Percentiles rank a stretch among this genome's conserved stretches.
phyloP scores from a whole-genome alignment of 768 basidiomycete species.

The Kwoniella pini region DNA sequence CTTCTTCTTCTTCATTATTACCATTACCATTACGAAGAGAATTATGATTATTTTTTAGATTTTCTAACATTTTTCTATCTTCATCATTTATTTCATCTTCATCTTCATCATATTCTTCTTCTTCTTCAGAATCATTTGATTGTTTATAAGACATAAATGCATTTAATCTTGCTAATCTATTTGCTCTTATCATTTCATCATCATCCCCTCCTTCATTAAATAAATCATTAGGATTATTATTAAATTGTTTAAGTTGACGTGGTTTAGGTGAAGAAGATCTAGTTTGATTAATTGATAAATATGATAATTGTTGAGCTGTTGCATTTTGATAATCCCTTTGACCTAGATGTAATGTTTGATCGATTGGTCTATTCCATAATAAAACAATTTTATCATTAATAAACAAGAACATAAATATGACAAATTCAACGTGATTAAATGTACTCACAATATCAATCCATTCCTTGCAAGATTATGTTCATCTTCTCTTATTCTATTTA shows the following conservation, averaged over 20 bases:
- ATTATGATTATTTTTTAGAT: no score
- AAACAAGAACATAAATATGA: neutral
- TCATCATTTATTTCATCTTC: constrained; percentile 1
- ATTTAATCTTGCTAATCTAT: constrained; percentile 30
- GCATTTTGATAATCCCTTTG: constrained; percentile 37
- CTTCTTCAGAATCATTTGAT: constrained; percentile 16
- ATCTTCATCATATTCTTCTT: constrained; percentile 21
- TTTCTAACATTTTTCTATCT: neutral
- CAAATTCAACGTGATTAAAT: neutral
- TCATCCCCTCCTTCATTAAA: constrained; percentile 1
- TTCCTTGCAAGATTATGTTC: constrained; percentile 26
- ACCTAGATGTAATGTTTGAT: constrained; percentile 31
- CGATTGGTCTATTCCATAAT: constrained; percentile 43
- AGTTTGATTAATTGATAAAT: constrained; percentile 25
- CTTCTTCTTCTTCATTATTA: neutral
- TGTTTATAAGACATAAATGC: constrained; percentile 45
- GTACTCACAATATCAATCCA: constrained; percentile 41
- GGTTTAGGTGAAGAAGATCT: constrained; percentile 11
- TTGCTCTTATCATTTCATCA: constrained; percentile 41
- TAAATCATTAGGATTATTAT: neutral
- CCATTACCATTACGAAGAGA: no score
- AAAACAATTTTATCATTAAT: no score
- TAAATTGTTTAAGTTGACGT: neutral
- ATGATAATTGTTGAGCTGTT: constrained; percentile 26
- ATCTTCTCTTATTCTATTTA: constrained; percentile 26